phyloP scores from a whole-genome alignment of 805 yeast species.

The Pichia nakasei region DNA sequence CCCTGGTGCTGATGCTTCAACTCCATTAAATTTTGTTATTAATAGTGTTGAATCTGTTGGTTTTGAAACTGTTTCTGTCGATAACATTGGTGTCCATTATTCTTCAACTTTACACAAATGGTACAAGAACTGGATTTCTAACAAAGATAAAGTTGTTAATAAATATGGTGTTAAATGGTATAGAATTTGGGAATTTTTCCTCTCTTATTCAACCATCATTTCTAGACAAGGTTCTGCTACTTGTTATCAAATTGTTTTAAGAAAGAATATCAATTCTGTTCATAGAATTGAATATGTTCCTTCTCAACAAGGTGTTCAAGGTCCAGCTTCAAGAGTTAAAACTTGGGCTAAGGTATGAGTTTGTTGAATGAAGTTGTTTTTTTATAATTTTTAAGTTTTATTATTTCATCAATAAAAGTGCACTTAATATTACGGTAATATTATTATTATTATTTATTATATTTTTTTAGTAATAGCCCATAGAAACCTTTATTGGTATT shows the following conservation, averaged over 20 bases:
- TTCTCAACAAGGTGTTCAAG: constrained; percentile 61
- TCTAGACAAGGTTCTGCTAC: constrained; percentile 93
- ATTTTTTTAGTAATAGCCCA: too few relatives aligned
- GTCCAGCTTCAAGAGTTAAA: constrained; percentile 46
- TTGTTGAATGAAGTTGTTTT: too few relatives aligned
- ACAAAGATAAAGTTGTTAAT: constrained; percentile 63
- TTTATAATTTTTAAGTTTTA: too few relatives aligned
- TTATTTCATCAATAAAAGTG: too few relatives aligned
- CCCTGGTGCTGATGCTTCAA: constrained; percentile 97
- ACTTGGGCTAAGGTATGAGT: constrained; percentile 43
- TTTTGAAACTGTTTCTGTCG: constrained; percentile 74
- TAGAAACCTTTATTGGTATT: too few relatives aligned
- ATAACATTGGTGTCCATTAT: constrained; percentile 88
- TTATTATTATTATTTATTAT: too few relatives aligned
- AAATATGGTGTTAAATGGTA: constrained; percentile 87
- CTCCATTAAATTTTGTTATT: constrained; percentile 80
- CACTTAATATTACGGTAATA: too few relatives aligned
- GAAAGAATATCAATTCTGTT: constrained; percentile 80
- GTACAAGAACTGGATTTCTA: constrained; percentile 90
- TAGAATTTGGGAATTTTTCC: constrained; percentile 88
- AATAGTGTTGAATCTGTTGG: constrained; percentile 74
- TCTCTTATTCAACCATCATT: constrained; percentile 72
- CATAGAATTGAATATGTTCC: constrained; percentile 80
- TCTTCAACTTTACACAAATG: constrained; percentile 88
- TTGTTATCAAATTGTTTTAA: constrained; percentile 81